These are phyloP conservation scores for Inonotus hispidus DNA, from an alignment of 1,284 basidiomycete genomes.

Conservation along the genomic window DNA sequence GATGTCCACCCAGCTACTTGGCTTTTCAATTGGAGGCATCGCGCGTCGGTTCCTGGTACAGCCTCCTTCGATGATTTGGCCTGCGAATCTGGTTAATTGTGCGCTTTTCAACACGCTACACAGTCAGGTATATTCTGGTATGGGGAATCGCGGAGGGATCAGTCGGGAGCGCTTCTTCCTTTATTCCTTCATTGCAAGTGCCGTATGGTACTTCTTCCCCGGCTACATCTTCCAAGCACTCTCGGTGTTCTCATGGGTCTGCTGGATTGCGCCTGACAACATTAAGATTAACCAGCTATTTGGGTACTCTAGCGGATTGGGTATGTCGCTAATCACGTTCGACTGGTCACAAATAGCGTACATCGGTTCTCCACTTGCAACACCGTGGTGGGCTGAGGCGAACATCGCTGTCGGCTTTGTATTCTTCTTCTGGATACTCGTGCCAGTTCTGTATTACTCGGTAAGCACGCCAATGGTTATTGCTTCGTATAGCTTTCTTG, in stretches of 20 bases:
- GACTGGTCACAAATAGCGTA: slow-evolving; percentile 20
- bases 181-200: slow-evolving; percentile 28
- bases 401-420: slow-evolving; percentile 42
- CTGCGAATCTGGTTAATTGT: slow-evolving; percentile 35
- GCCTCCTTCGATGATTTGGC: slow-evolving; percentile 36
- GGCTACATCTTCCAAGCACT: slow-evolving; percentile 30
- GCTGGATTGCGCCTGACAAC: slow-evolving; percentile 32
- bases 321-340: slow-evolving; percentile 19
- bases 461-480: neutral
- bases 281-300: slow-evolving; percentile 33
- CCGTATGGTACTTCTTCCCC: slow-evolving; percentile 37
- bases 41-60: slow-evolving; percentile 35
- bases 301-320: slow-evolving; percentile 23
- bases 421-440: slow-evolving; percentile 33
- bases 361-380: slow-evolving; percentile 19
- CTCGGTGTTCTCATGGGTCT: slow-evolving; percentile 35
- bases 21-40: slow-evolving; percentile 36
- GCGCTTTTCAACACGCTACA: slow-evolving; percentile 39
- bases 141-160: slow-evolving; percentile 29
- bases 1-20: slow-evolving; percentile 36
- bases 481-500: neutral
- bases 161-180: slow-evolving; percentile 32
- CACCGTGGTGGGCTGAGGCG: slow-evolving; percentile 30
- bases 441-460: slow-evolving; percentile 28
- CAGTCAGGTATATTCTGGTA: slow-evolving; percentile 31